Percentiles rank a stretch among this genome's conserved stretches.
Evolutionary conservation across 108 stramenopile genomes (phyloP).

Genomic region (Skeletonema potamos): DNA sequence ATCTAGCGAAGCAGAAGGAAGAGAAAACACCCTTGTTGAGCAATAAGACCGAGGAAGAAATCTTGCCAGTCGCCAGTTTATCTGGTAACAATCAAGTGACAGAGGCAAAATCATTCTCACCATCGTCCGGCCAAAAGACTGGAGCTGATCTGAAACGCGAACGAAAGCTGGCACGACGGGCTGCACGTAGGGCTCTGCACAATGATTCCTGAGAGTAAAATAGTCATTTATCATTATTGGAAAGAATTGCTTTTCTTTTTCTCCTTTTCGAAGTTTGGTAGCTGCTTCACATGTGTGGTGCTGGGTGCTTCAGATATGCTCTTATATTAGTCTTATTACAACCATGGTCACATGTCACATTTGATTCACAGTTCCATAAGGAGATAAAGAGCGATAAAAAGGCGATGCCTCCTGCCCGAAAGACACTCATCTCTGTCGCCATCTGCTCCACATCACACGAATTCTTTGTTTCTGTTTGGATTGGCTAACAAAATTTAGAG

Average conservation of each 20-base stretch:
- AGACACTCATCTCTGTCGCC: not conserved
- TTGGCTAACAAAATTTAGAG: no score
- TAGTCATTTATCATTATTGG: no score
- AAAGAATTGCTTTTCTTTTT: no score
- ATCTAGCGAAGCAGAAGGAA: conserved; percentile 24
- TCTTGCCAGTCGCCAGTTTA: not conserved
- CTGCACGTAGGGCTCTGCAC: conserved; percentile 54
- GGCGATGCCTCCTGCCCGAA: no score
- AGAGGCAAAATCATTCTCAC: not conserved
- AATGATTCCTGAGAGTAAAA: not conserved
- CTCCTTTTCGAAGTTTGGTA: no score
- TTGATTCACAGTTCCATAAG: no score
- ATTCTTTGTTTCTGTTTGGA: no score
- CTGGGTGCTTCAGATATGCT: no score
- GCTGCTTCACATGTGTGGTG: no score
- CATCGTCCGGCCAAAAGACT: not conserved
- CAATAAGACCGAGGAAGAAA: conserved; percentile 21
- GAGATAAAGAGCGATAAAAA: no score
- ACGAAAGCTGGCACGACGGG: conserved; percentile 73
- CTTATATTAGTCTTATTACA: no score
- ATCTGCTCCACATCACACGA: not conserved
- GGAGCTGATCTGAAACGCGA: conserved; percentile 75
- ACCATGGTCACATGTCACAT: no score
- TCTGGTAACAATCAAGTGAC: not conserved
- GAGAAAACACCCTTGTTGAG: conserved; percentile 10